Evolutionary conservation across 2,329 filamentous ascomycete species (phyloP), one percentile per base, ranked within the genome.

Genomic region (Epichloe festucae): DNA sequence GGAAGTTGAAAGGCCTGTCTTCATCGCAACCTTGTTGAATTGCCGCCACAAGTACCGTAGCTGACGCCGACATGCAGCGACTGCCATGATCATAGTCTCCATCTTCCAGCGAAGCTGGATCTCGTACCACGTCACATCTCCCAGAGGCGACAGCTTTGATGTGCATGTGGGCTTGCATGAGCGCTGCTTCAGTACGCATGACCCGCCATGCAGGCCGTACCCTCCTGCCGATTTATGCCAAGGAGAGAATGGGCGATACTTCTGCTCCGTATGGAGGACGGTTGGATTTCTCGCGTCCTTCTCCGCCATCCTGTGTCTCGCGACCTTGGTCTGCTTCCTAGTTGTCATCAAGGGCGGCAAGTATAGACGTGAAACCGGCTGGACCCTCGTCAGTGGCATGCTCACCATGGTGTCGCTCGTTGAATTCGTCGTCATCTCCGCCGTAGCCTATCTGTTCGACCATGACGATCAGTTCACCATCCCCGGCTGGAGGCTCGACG

Each of bases 251-350:
- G 48, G 44, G n/a, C 76, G 81, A 49, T 81, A 82, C 62, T 96
- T 97, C 70, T 97, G 93, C 73, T 85, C 82, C 60, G 85, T 94
- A 77, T 98, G 91, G 91, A 79, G 87, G 53, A 88, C 82, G 27
- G 82, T 89, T 38, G 89, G 87, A 23, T 97, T 96, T 69, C 70
- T 95, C 57, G 89, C 95, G 72, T 87, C 84, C 49, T 87, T 96
- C 60, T 79, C 86, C 7, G 79, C 89, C 39, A 82, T 95, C n/a
- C 65, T 93, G 40, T 84, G 95, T 67, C 77, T 93, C 41, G 88
- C 85, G 51, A 82, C 82, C 6, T 69, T 95, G n/a, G 82, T 95
- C 31, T 80, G 83, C 17, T 95, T 91, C 67, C 62, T 84, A 34
- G 79, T 94, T 48, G 81, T 95, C 46, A 71, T 96, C 58, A 70